Base-by-base conservation (phyloP, 169 alveolate genomes). In the Miamiensis avidus region DNA sequence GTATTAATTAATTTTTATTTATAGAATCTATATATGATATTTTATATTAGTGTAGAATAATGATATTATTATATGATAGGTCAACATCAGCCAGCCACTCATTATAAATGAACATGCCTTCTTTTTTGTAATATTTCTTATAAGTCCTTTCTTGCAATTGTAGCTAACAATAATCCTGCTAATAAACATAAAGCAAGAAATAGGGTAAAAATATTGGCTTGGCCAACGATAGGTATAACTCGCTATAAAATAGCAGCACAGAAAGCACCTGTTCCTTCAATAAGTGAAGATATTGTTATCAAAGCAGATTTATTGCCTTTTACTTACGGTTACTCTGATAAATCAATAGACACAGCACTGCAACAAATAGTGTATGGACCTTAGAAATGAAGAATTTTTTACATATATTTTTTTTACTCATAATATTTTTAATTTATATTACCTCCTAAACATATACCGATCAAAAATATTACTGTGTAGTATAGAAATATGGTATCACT, bases 231-330 rank as follows among this genome's bases (percentile, higher is more conserved):
- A 11, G 89, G 85, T 11, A 85, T 78, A 20, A 78, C 29, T 0
- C 65, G 29, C 65, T 85, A 29, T 31, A 81, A 69, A 30, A 78
- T 33, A 6, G 89, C 89, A 26, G 89, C 89, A 65, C 76, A 65
- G 1, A 85, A 30, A 72, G 89, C 65, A 69, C 89, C 89, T 1
- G 74, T 77, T 33, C 89, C 82, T 85, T 85, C 89, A 32, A 85
- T 85, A 11, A 85, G 28, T n/a, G 89, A 85, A 20, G 89, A 85
- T 0, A 85, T 64, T n/a, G 85, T 85, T n/a, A 85, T 78, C n/a
- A 85, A 69, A 0, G 89, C 84, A 34, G 77, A 34, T 31, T 72
- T 85, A 29, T 85, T 75, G 20, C 65, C 34, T 26, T 81, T 81
- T 65, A 85, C 76, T 0, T 76, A 34, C 27, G 83, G 83, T 34